A percentile compares a stretch with the other conserved stretches of the same genome.
Evolutionary conservation across 768 basidiomycete genomes (phyloP).

Genomic region (Hygrophoropsis aurantiaca): DNA sequence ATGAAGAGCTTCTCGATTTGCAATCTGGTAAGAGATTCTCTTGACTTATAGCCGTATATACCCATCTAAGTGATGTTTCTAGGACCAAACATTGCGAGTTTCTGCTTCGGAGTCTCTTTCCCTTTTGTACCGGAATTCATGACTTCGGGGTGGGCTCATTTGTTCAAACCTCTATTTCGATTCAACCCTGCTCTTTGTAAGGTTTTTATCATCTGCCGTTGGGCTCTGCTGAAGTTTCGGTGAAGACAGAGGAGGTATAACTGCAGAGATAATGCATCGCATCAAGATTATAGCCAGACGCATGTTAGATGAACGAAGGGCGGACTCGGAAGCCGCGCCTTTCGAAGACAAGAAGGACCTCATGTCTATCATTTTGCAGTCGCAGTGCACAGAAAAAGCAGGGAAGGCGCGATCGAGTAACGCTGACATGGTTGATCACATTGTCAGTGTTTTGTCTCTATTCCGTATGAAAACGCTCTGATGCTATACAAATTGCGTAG

Average conservation of each 20-base stretch:
- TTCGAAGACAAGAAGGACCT: slow-evolving; percentile 49
- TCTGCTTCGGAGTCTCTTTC: no score
- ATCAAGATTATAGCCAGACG: slow-evolving; percentile 39
- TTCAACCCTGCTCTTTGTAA: no score
- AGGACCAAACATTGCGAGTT: no score
- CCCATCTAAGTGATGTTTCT: no score
- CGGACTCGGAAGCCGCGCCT: slow-evolving; percentile 29
- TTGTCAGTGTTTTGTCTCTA: slow-evolving; percentile 29
- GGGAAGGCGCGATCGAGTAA: slow-evolving; percentile 44
- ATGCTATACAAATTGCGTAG: slow-evolving; percentile 23
- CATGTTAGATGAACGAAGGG: slow-evolving; percentile 43
- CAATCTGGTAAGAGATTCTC: slow-evolving; percentile 32
- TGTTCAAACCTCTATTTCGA: no score
- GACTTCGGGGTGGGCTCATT: no score
- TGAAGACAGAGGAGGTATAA: slow-evolving; percentile 17
- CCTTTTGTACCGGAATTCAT: no score
- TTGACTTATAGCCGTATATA: no score
- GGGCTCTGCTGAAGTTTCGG: background rate
- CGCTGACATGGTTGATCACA: slow-evolving; percentile 51
- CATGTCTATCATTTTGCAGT: slow-evolving; percentile 50
- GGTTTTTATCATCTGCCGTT: background rate
- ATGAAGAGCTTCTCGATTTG: slow-evolving; percentile 40
- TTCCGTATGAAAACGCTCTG: background rate
- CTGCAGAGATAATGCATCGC: slow-evolving; percentile 40
- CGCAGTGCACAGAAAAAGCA: slow-evolving; percentile 37